Evolutionary conservation across 2,329 filamentous ascomycete species (phyloP).

Genomic region (Chlorencoelia australis): DNA sequence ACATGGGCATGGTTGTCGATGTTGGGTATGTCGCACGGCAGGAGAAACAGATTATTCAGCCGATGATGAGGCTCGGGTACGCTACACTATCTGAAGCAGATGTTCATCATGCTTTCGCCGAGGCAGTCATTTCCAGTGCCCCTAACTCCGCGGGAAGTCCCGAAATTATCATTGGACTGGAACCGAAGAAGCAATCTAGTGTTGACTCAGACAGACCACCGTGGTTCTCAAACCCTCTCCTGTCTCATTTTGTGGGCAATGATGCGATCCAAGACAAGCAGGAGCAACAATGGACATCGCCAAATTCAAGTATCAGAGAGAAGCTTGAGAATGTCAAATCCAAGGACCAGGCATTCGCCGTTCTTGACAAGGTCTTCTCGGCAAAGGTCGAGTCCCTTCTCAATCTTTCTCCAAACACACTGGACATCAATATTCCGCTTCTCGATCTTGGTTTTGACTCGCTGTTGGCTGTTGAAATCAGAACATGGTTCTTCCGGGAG

Average conservation of each 20-base stretch:
- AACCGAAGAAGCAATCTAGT: neutral
- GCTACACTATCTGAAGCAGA: slow-evolving; percentile 28
- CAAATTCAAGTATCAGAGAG: slow-evolving; percentile 2
- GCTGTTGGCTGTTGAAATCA: slow-evolving; percentile 39
- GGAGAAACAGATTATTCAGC: neutral
- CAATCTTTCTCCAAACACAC: neutral
- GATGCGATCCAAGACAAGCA: neutral
- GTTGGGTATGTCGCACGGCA: slow-evolving; percentile 28
- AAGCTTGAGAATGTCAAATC: slow-evolving; percentile 3
- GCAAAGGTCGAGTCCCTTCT: slow-evolving; percentile 2
- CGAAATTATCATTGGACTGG: slow-evolving; percentile 6
- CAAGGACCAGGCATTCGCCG: neutral
- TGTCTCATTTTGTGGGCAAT: neutral
- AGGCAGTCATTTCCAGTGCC: slow-evolving; percentile 31
- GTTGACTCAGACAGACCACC: slow-evolving; percentile 1
- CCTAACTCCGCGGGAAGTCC: neutral
- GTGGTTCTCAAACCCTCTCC: slow-evolving; percentile 1
- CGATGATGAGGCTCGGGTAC: neutral
- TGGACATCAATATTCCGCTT: slow-evolving; percentile 1
- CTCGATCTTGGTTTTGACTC: slow-evolving; percentile 34
- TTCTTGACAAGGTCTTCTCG: slow-evolving; percentile 2
- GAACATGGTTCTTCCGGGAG: slow-evolving; percentile 37
- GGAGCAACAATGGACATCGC: neutral
- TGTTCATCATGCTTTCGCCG: slow-evolving; percentile 33
- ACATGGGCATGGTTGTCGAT: slow-evolving; percentile 40